A percentile compares a stretch with the other conserved stretches of the same genome.
These are phyloP conservation scores for Lepraria neglecta DNA, from an alignment of 495 filamentous ascomycete genomes.

Conservation along the genomic window DNA sequence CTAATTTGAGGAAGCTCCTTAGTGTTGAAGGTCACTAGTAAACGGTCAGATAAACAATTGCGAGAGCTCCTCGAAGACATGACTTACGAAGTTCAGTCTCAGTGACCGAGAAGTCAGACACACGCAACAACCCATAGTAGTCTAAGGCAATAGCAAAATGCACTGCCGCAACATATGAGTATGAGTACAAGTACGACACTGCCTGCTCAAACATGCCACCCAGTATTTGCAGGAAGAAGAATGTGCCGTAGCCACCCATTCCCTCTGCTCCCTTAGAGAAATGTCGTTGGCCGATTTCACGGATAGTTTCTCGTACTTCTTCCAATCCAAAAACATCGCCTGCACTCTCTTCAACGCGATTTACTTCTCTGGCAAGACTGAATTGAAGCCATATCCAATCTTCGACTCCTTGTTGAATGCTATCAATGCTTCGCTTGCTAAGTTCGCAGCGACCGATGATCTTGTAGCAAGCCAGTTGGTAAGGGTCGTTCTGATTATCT, in stretches of 20 bases:
- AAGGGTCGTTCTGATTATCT: constrained; percentile 85
- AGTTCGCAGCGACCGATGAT: constrained; percentile 93
- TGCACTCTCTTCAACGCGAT: constrained; percentile 73
- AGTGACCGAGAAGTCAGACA: constrained; percentile 63
- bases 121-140: constrained; percentile 86
- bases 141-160: constrained; percentile 88
- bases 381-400: constrained; percentile 99
- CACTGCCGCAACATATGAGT: constrained; percentile 83
- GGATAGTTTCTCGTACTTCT: constrained; percentile 76
- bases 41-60: constrained; percentile 33
- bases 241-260: constrained; percentile 75
- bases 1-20: constrained; percentile 81
- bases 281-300: constrained; percentile 81
- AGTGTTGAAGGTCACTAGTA: constrained; percentile 58
- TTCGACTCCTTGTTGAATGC: constrained; percentile 71
- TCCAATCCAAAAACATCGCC: constrained; percentile 82
- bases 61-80: constrained; percentile 17
- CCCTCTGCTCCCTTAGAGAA: constrained; percentile 68
- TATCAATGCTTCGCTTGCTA: constrained; percentile 68
- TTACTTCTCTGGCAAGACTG: constrained; percentile 80
- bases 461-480: constrained; percentile 96
- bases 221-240: constrained; percentile 84
- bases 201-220: constrained; percentile 95
- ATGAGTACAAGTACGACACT: constrained; percentile 78
- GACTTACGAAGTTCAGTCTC: constrained; percentile 66